A percentile compares a stretch with the other conserved stretches of the same genome.
These are phyloP conservation scores for Lentinula sp. DNA, from an alignment of 768 basidiomycete species.

Conservation along the genomic window DNA sequence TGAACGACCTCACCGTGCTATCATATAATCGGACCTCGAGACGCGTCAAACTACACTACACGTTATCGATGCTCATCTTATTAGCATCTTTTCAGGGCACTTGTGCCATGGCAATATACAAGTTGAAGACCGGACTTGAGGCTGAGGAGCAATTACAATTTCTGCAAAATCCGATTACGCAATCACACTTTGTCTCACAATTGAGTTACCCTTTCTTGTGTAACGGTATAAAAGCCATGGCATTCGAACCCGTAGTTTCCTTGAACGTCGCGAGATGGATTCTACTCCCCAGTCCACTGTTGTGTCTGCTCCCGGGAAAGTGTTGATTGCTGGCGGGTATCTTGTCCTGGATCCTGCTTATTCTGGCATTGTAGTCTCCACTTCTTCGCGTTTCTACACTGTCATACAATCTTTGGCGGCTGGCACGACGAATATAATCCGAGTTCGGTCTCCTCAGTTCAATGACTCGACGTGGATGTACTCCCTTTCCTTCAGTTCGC, in stretches of 20 bases:
- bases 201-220: not conserved
- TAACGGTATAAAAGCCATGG: not conserved
- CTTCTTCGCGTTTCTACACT: conserved; percentile 92
- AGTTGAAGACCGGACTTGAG: not conserved
- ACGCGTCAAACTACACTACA: too few species aligned
- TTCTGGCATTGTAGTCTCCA: conserved; percentile 84
- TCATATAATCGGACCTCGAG: not conserved
- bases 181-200: not conserved
- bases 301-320: conserved; percentile 92
- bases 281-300: conserved; percentile 42
- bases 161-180: not conserved
- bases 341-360: conserved; percentile 88
- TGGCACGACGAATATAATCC: conserved; percentile 36
- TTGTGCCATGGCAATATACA: not conserved
- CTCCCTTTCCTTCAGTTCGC: conserved; percentile 35
- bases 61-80: too few species aligned
- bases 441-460: conserved; percentile 90
- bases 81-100: not conserved
- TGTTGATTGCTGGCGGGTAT: conserved; percentile 93
- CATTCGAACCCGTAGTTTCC: conserved; percentile 1
- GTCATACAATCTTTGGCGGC: conserved; percentile 38
- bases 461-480: conserved; percentile 75
- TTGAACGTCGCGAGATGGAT: conserved; percentile 25
- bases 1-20: not conserved
- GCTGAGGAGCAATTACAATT: not conserved